Base-by-base conservation (phyloP, 345 rosid species). In the Aquilaria sinensis region DNA sequence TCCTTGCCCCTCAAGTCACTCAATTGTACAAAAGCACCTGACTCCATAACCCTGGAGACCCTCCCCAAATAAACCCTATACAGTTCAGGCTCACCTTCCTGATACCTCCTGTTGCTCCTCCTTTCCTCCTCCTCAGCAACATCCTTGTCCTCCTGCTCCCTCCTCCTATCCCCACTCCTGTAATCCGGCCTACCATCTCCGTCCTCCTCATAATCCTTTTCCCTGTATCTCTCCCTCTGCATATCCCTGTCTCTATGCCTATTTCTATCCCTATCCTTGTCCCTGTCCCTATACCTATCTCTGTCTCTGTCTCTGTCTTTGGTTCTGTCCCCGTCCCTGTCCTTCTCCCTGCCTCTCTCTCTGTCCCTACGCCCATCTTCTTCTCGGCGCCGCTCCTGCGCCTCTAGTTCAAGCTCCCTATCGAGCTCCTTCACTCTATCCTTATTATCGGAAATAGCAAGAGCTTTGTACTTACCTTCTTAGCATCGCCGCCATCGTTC, bases 31-130 rank as follows among this genome's bases (percentile, higher is more conserved):
- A 93, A 88, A 63, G 92, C 90, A 31, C 92, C 96, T 0, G 86
- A 60, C 5, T 86, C 97, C 97, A 90, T 88, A 47, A 90, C 96
- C 68, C 92, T 81, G 0, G 96, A 83, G 29, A 93, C 86, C 68
- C 83, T 82, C 9, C 95, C 97, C 74, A 78, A 83, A 52, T 93
- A 90, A 2, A 93, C 94, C 72, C 73, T 67, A 74, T 84, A 88
- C 70, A 91, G 61, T 65, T 86, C 96, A 1, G 85, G 97, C 70
- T 85, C 97, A 73, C 54, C 58, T 9, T 68, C 31, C 12, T 14
- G 56, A 47, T 67, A 45, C 66, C 65, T 48, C 49, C 60, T 68
- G 46, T 58, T 64, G 15, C n/a, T 64, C 51, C 66, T 52, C 50
- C 66, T 60, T 47, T 61, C 61, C 10, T 68, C 66, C 33, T 68